These are phyloP conservation scores for Zygosaccharomyces pseudobailii DNA, from an alignment of 1,139 yeast species.

Conservation along the genomic window DNA sequence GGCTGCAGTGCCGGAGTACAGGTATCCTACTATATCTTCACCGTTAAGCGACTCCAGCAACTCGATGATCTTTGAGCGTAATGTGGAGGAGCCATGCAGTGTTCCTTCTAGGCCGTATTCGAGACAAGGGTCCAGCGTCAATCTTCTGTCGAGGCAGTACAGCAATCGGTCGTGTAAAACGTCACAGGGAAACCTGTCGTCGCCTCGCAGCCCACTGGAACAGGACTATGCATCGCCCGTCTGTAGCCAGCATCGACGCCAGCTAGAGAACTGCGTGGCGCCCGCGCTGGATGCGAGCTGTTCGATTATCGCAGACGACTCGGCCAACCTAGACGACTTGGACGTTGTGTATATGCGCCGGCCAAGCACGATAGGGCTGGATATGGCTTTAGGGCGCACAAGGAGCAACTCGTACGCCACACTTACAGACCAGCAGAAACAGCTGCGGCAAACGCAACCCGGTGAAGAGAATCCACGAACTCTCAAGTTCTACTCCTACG, in stretches of 20 bases:
- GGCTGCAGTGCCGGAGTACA: constrained; percentile 2
- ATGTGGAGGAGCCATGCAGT: constrained; percentile 49
- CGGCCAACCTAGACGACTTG: constrained; percentile 57
- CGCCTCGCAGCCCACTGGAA: constrained; percentile 10
- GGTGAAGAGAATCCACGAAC: constrained; percentile 12
- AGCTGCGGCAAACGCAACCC: constrained; percentile 4
- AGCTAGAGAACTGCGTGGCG: constrained; percentile 69
- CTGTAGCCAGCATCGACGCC: constrained; percentile 38
- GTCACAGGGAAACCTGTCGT: constrained; percentile 4
- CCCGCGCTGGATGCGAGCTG: constrained; percentile 82
- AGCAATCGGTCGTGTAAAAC: constrained; percentile 8
- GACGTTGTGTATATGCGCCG: constrained; percentile 69
- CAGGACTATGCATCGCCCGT: constrained; percentile 10
- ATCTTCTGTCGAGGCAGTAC: constrained; percentile 10
- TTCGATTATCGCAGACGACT: constrained; percentile 51
- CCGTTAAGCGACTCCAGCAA: constrained; percentile 15
- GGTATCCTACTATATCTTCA: constrained; percentile 9
- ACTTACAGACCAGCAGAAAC: constrained; percentile 10
- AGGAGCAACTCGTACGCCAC: constrained; percentile 25
- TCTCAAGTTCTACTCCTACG: constrained; percentile 69
- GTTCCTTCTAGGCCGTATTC: constrained; percentile 9
- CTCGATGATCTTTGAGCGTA: constrained; percentile 52
- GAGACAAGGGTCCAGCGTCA: constrained; percentile 12
- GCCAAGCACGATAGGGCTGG: constrained; percentile 53
- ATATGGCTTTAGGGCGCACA: constrained; percentile 53